A percentile compares a stretch with the other conserved stretches of the same genome.
These are phyloP conservation scores for Taiwanofungus camphoratus DNA, from an alignment of 1,284 basidiomycete genomes.

Conservation along the genomic window DNA sequence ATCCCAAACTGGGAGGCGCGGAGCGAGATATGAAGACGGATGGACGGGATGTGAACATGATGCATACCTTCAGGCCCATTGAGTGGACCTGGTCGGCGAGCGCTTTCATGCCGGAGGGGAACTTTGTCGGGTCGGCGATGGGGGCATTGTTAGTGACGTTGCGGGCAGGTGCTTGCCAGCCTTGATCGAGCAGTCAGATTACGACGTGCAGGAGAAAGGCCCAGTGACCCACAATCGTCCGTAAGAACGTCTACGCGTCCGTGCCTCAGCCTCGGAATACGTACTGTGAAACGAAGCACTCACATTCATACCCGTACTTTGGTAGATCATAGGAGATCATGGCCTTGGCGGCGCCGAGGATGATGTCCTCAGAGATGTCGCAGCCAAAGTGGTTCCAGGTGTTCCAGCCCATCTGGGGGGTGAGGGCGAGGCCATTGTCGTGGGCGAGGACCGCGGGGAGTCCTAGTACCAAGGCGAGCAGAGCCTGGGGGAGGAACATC, in stretches of 20 bases:
- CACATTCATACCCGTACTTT: conserved; percentile 29
- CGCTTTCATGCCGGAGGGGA: conserved; percentile 40
- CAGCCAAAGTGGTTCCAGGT: conserved; percentile 35
- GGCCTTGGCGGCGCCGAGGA: conserved; percentile 28
- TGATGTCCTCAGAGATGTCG: conserved; percentile 28
- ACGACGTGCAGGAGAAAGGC: background rate
- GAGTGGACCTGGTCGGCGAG: conserved; percentile 36
- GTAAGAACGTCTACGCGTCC: conserved; percentile 31
- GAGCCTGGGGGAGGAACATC: background rate
- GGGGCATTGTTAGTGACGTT: conserved; percentile 28
- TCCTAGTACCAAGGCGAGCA: conserved; percentile 10
- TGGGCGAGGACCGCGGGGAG: conserved; percentile 15
- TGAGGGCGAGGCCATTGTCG: conserved; percentile 33
- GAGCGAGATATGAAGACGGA: background rate
- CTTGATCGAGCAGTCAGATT: conserved; percentile 11
- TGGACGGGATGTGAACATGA: too few species aligned
- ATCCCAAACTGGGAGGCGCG: conserved; percentile 33
- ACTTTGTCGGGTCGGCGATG: conserved; percentile 32
- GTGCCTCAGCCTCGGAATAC: too few species aligned
- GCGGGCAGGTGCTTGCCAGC: conserved; percentile 30
- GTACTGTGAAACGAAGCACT: conserved; percentile 9
- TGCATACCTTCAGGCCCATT: conserved; percentile 35
- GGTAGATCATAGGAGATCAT: conserved; percentile 26
- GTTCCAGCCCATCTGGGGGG: conserved; percentile 37
- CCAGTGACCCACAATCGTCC: conserved; percentile 28